Percentiles rank a stretch among this genome's conserved stretches.
phyloP scores from a whole-genome alignment of 306 rosid species.

The Malus sylvestris region DNA sequence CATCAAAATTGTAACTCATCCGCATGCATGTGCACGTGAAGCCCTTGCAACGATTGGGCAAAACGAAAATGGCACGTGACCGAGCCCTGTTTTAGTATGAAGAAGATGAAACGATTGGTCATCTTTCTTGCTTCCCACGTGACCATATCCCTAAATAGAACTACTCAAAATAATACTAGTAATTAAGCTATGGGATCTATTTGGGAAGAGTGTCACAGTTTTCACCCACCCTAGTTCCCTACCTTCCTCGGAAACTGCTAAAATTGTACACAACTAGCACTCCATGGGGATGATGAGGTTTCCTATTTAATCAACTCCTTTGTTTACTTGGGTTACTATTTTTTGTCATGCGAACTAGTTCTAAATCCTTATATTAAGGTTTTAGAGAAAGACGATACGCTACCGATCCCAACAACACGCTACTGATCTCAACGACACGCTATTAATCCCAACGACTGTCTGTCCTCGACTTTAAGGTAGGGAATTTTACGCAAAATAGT shows the following conservation, averaged over 20 bases:
- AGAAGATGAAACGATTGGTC: background rate
- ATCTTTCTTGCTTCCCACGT: background rate
- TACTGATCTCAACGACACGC: no score
- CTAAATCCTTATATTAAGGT: no score
- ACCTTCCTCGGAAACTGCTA: background rate
- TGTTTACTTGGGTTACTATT: background rate
- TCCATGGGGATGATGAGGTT: background rate
- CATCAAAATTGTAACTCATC: constrained; percentile 3
- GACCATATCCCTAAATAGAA: background rate
- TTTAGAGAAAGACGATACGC: no score
- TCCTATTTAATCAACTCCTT: background rate
- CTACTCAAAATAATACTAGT: no score
- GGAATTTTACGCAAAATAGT: no score
- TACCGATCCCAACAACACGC: no score
- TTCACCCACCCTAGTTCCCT: no score
- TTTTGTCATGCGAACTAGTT: no score
- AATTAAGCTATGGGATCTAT: no score
- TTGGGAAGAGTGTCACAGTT: background rate
- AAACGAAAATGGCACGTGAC: background rate
- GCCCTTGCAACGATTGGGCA: background rate
- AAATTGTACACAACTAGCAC: background rate
- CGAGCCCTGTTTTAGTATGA: background rate
- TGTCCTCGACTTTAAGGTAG: no score
- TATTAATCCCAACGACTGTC: no score
- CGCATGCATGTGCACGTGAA: background rate